Conservation (phyloP, 805 yeast genomes). For the Ascoidea tarda region DNA sequence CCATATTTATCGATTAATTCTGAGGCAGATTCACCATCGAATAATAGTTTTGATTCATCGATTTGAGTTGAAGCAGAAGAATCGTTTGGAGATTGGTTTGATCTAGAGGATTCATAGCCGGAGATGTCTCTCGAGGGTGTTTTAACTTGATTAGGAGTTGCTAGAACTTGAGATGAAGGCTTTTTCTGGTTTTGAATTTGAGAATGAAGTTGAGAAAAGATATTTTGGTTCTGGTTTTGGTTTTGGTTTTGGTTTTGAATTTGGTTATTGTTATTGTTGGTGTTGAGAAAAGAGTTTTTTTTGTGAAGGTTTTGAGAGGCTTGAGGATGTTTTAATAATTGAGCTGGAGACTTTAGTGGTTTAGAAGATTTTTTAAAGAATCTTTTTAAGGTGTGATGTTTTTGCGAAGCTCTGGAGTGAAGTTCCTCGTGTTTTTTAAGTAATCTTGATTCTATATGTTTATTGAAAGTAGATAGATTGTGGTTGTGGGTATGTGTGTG, state of each 20-base stretch:
- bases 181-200: too few relatives aligned
- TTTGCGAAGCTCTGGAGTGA: not conserved
- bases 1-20: constrained; percentile 53
- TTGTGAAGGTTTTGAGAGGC: not conserved
- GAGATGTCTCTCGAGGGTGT: constrained; percentile 1
- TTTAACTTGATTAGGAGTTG: not conserved
- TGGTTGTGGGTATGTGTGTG: not conserved
- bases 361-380: constrained; percentile 33
- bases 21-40: constrained; percentile 24
- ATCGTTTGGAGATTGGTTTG: constrained; percentile 4
- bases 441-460: too few relatives aligned
- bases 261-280: not conserved
- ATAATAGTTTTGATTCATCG: constrained; percentile 17
- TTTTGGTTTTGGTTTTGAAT: not conserved
- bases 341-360: constrained; percentile 2
- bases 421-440: not conserved
- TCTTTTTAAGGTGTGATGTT: constrained; percentile 22
- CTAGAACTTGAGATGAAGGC: too few relatives aligned
- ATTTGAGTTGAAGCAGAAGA: constrained; percentile 4
- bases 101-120: constrained; percentile 1
- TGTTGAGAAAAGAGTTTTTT: not conserved
- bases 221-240: not conserved
- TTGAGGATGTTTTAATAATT: not conserved
- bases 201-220: too few relatives aligned
- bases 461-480: too few relatives aligned